Evolutionary conservation across 2,329 filamentous ascomycete genomes (phyloP).

Genomic region (Xylaria sp.): DNA sequence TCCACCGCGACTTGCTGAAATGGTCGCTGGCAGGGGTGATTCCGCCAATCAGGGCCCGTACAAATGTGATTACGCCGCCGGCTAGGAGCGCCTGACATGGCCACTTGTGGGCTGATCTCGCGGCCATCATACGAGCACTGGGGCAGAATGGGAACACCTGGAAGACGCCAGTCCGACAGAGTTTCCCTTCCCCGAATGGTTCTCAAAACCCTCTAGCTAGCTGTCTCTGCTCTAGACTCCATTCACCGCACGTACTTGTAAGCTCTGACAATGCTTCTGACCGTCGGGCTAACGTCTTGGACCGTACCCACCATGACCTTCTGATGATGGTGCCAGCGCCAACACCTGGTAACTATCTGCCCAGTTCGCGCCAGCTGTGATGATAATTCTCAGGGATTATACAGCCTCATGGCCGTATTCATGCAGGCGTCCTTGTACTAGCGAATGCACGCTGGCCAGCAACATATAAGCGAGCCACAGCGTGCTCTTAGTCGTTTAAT

Average conservation of each 20-base stretch:
- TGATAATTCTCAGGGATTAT: background rate
- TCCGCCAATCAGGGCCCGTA: conserved; percentile 9
- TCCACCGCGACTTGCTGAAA: conserved; percentile 25
- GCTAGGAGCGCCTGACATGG: conserved; percentile 27
- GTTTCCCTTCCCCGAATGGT: background rate
- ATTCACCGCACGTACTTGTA: background rate
- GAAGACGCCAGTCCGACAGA: conserved; percentile 35
- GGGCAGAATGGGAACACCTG: conserved; percentile 31
- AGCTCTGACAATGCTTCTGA: background rate
- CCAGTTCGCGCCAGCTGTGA: background rate
- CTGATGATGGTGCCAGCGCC: background rate
- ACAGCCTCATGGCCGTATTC: background rate
- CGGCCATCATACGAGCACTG: conserved; percentile 36
- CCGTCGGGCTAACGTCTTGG: background rate
- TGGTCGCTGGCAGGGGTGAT: conserved; percentile 4
- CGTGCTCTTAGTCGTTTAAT: background rate
- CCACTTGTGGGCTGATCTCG: conserved; percentile 36
- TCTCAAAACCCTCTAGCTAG: background rate
- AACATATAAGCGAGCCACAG: background rate
- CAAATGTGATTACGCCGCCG: conserved; percentile 33
- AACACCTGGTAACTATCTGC: background rate
- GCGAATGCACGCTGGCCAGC: background rate
- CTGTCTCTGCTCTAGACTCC: background rate
- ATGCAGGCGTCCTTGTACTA: background rate
- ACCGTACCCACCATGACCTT: background rate